Conservation (phyloP, 2,329 filamentous ascomycete genomes). For the Stenocarpella maydis region DNA sequence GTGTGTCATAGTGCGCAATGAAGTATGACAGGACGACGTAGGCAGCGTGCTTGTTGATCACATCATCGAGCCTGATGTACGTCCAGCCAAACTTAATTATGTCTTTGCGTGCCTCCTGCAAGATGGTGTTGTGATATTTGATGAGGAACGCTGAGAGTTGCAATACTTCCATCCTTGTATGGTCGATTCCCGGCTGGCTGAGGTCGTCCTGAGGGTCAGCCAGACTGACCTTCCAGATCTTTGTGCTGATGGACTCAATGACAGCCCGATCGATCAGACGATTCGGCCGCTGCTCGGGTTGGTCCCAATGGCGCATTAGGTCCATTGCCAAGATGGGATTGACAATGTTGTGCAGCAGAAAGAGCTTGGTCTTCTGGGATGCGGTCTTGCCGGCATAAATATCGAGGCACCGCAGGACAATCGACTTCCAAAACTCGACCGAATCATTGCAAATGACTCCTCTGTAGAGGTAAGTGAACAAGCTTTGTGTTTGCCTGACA, state of each 20-base stretch:
- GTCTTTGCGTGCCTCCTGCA: constrained; percentile 93
- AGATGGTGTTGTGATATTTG: constrained; percentile 88
- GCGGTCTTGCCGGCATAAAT: constrained; percentile 81
- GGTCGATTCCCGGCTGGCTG: constrained; percentile 86
- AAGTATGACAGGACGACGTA: constrained; percentile 98
- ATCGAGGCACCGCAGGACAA: constrained; percentile 87
- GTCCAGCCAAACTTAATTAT: constrained; percentile 99
- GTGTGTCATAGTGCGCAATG: constrained; percentile 95
- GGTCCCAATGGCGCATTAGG: constrained; percentile 83
- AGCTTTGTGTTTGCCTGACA: constrained; percentile 76
- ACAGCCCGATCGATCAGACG: constrained; percentile 86
- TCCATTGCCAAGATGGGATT: constrained; percentile 98
- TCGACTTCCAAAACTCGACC: constrained; percentile 83
- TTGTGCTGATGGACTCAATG: constrained; percentile 89
- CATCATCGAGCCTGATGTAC: constrained; percentile 96
- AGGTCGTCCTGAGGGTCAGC: constrained; percentile 85
- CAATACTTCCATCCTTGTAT: constrained; percentile 93
- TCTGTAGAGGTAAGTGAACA: constrained; percentile 85
- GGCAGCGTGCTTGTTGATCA: constrained; percentile 98
- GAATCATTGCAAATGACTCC: constrained; percentile 85
- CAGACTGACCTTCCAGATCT: constrained; percentile 91
- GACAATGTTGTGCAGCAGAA: constrained; percentile 88
- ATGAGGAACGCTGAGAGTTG: constrained; percentile 94
- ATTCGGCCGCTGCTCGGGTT: constrained; percentile 54
- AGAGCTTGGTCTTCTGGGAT: constrained; percentile 91